A percentile compares a stretch with the other conserved stretches of the same genome.
Conservation (phyloP, 2,329 filamentous ascomycete genomes). For the Westerdykella aurantiaca region DNA sequence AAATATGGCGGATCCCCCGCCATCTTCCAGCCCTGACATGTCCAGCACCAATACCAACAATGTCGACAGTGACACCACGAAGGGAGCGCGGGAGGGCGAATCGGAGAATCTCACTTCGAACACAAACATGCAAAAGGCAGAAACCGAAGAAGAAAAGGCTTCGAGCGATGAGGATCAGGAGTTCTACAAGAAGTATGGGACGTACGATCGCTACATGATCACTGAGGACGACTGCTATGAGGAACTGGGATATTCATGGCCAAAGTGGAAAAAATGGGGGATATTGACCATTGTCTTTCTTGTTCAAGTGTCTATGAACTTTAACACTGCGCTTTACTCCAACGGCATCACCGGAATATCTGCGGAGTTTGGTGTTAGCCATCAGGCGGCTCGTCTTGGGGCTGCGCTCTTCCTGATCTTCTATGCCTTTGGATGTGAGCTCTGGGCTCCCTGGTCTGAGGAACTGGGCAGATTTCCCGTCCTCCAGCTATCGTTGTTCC, state of each 20-base stretch:
- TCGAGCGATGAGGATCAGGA: slow-evolving; percentile 17
- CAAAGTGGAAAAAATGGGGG: slow-evolving; percentile 50
- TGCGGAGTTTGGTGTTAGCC: slow-evolving; percentile 61
- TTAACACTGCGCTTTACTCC: slow-evolving; percentile 49
- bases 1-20: too few relatives aligned
- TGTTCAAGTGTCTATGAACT: slow-evolving; percentile 53
- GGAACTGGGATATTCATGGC: slow-evolving; percentile 45
- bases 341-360: slow-evolving; percentile 42
- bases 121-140: too few relatives aligned
- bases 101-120: too few relatives aligned
- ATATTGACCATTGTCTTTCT: slow-evolving; percentile 49
- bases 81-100: too few relatives aligned
- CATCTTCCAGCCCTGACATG: too few relatives aligned
- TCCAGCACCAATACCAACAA: too few relatives aligned
- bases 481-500: slow-evolving; percentile 46
- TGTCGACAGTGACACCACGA: too few relatives aligned
- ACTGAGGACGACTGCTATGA: slow-evolving; percentile 48
- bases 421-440: slow-evolving; percentile 81
- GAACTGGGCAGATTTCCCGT: slow-evolving; percentile 50
- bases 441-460: slow-evolving; percentile 68
- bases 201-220: slow-evolving; percentile 45
- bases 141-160: not conserved
- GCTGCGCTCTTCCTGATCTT: slow-evolving; percentile 72
- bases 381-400: slow-evolving; percentile 64
- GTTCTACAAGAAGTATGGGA: slow-evolving; percentile 31